Evolutionary conservation across 139 green algal genomes (phyloP), one percentile per base, ranked within the genome.

Genomic region (Nannochloris sp.): DNA sequence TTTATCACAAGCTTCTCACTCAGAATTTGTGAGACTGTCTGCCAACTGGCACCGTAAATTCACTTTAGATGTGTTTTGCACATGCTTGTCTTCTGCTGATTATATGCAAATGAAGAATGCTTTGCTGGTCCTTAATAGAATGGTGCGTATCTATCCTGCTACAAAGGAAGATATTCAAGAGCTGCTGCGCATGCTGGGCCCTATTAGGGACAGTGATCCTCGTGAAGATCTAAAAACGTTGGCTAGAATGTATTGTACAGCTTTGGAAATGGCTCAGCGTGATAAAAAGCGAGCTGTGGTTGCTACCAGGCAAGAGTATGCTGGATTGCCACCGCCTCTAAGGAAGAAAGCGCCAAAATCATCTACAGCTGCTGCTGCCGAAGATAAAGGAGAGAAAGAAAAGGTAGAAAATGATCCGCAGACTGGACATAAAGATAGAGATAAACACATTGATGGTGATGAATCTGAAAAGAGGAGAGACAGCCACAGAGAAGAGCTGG

Each of bases 51-150:
- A 83, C 24, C 29, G 60, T 42, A 37, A 27, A 25, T 24, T 79
- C 12, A 65, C 48, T 39, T 14, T 27, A 30, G 24, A 78, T 36
- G 46, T 60, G 14, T 82, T 87, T 54, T 39, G 54, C 6, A 47
- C 14, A 23, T 71, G 69, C 34, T 61, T 87, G 23, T 23, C 59
- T n/a, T 57, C 32, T 12, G 38, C 42, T 4, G 74, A 85, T 45
- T 81, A 87, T 65, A 76, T 81, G 68, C 76, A 81, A 46, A 66
- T 70, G 36, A 80, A 80, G 59, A 85, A 85, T 65, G 60, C 71
- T 24, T 67, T 87, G 24, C 70, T 83, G 38, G 61, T 81, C 4
- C 68, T 87, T 35, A 77, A 70, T 55, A 57, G 65, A n/a, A 68
- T 76, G 13, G 59, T 71, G 9, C 54, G 34, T 13, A 65, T 65